Conservation (phyloP, 1,284 basidiomycete species). For the Cutaneotrichosporon arboriforme region DNA sequence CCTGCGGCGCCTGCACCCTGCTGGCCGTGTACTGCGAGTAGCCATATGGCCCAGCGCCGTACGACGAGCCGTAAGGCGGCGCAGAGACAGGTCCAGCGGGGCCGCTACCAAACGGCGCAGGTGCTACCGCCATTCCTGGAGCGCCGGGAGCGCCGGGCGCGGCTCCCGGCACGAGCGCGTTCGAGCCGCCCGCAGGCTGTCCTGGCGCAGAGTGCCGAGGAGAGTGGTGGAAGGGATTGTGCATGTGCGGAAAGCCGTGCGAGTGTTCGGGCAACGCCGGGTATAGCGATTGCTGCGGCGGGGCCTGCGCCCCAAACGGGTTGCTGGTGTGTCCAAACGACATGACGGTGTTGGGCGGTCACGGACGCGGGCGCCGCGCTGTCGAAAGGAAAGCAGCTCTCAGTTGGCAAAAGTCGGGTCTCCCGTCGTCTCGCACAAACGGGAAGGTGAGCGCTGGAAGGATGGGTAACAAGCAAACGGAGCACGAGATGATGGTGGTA, state of each 20-base stretch:
- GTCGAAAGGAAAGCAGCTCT: too few species aligned
- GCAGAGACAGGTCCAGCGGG: neutral
- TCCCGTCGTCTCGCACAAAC: too few species aligned
- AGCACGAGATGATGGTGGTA: too few species aligned
- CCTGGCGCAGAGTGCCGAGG: neutral
- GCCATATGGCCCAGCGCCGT: neutral
- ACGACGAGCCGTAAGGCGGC: neutral
- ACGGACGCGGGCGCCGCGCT: too few species aligned
- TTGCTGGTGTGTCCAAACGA: neutral
- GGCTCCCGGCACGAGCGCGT: too few species aligned
- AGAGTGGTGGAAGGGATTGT: slow-evolving; percentile 1
- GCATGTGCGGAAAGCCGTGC: neutral
- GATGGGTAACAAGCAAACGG: too few species aligned
- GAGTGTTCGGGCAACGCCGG: neutral
- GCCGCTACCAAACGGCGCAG: neutral
- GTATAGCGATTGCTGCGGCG: neutral
- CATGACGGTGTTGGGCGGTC: neutral
- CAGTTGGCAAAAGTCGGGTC: too few species aligned
- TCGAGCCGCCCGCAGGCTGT: neutral
- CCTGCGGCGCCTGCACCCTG: slow-evolving; percentile 26
- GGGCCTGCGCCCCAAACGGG: slow-evolving; percentile 1
- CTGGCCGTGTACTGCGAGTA: neutral
- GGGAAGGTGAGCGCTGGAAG: too few species aligned
- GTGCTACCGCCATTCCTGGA: neutral
- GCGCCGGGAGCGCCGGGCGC: too few species aligned